Evolutionary conservation across 495 filamentous ascomycete genomes (phyloP), one percentile per base, ranked within the genome.

Genomic region (Aspergillus asperescens): DNA sequence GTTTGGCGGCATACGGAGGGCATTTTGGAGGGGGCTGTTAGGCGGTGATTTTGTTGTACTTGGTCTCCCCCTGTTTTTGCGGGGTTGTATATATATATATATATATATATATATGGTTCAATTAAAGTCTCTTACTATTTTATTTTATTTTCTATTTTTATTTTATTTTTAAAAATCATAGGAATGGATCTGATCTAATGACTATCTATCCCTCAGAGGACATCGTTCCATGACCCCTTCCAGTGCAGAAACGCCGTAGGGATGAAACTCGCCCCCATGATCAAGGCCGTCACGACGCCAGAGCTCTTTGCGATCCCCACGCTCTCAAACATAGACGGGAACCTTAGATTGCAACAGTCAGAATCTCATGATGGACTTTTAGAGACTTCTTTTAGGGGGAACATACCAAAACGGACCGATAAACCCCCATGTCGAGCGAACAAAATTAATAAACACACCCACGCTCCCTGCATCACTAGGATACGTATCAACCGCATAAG

Each of bases 381-480:
- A 9, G 10, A 28, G 20, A 8, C 16, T 15, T 5, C 7, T 10
- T 16, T 40, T 41, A 50, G 48, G 7, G 35, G 34, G 1, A 37
- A 60, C 65, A 39, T 63, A 78, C 76, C 77, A 82, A 52, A 82
- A 82, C 12, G 76, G 76, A 7, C 79, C 79, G 60, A 83, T 79
- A 42, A 83, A 83, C 3, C 78, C 77, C 77, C 77, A 81, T 5
- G 66, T 74, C n/a, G 72, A 73, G 4, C 79, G 59, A n/a, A 81
- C 67, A 53, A 81, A 73, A 23, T 71, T 81, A 35, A 82, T 73
- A 52, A 83, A 81, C 0, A 81, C 77, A 7, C 79, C 79, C 3
- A 81, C 70, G 43, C 72, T 73, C 5, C 68, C 74, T 0, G 76
- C 66, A 27, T 79, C 73, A 31, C 75, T 63, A 1, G 65, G 76